A percentile compares a stretch with the other conserved stretches of the same genome.
These are phyloP conservation scores for Agrocybe pediades DNA, from an alignment of 768 basidiomycete species.

Conservation along the genomic window DNA sequence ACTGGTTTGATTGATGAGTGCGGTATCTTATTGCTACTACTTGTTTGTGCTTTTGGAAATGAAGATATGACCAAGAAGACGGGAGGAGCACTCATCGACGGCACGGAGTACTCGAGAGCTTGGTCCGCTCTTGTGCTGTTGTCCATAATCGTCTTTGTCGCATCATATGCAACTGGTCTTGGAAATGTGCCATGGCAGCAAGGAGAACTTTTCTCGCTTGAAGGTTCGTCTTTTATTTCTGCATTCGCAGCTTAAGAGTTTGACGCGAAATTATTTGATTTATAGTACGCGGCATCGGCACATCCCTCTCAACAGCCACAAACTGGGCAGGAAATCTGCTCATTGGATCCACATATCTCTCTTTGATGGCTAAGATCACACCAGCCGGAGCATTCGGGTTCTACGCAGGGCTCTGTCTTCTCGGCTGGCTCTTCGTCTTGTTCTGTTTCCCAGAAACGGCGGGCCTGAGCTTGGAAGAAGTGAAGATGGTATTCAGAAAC, in stretches of 20 bases:
- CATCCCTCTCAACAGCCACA: constrained; percentile 71
- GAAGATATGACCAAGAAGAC: constrained; percentile 66
- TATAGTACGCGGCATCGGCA: constrained; percentile 74
- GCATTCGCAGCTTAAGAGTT: background rate
- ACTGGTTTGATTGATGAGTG: too few species aligned
- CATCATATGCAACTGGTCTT: constrained; percentile 77
- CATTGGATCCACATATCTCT: constrained; percentile 79
- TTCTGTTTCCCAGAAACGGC: constrained; percentile 82
- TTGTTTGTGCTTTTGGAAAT: too few species aligned
- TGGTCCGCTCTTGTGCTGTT: constrained; percentile 74
- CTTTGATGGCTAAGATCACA: constrained; percentile 73
- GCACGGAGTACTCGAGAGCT: constrained; percentile 53
- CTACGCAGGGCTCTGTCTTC: constrained; percentile 71
- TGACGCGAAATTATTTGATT: background rate
- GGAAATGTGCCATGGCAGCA: constrained; percentile 90
- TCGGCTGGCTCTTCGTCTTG: constrained; percentile 70
- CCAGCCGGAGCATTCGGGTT: constrained; percentile 78
- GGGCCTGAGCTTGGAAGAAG: constrained; percentile 70
- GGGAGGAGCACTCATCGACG: constrained; percentile 58
- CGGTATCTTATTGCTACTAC: too few species aligned
- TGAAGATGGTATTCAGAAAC: constrained; percentile 58
- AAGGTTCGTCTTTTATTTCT: constrained; percentile 42
- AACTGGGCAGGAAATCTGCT: constrained; percentile 81
- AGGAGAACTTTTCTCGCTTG: constrained; percentile 79
- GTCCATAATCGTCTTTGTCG: constrained; percentile 84